Percentiles rank a stretch among this genome's conserved stretches.
Evolutionary conservation across 768 basidiomycete species (phyloP).

Genomic region (Lactifluus hygrophoroides): DNA sequence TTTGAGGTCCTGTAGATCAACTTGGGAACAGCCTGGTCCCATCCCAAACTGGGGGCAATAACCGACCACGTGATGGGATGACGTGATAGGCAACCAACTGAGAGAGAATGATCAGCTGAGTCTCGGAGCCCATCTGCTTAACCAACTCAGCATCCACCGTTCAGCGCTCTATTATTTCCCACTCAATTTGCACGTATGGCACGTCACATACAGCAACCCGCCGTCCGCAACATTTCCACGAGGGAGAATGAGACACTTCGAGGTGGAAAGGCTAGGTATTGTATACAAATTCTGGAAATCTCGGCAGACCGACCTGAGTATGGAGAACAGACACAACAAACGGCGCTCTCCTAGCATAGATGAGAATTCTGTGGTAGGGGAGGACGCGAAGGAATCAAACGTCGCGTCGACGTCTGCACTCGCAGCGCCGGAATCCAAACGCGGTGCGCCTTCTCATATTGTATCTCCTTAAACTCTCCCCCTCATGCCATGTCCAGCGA

Average conservation of each 20-base stretch:
- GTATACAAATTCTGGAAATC: neutral
- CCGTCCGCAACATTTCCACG: neutral
- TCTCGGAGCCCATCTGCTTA: constrained; percentile 5
- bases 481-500: constrained; percentile 34
- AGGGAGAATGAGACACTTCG: neutral
- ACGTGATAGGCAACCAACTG: too few species aligned
- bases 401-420: constrained; percentile 4
- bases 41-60: too few species aligned
- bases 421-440: neutral
- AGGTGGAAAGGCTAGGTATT: neutral
- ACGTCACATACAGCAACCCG: neutral
- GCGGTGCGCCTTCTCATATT: constrained; percentile 9
- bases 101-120: too few species aligned
- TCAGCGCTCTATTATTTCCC: neutral
- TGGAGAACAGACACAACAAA: constrained; percentile 9
- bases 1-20: too few species aligned
- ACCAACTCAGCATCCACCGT: constrained; percentile 10
- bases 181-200: neutral
- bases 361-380: neutral
- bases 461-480: neutral
- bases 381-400: neutral
- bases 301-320: too few species aligned
- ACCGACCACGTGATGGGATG: too few species aligned
- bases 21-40: too few species aligned
- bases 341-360: neutral